Conservation (phyloP, 345 rosid genomes). For the Populus davidiana region DNA sequence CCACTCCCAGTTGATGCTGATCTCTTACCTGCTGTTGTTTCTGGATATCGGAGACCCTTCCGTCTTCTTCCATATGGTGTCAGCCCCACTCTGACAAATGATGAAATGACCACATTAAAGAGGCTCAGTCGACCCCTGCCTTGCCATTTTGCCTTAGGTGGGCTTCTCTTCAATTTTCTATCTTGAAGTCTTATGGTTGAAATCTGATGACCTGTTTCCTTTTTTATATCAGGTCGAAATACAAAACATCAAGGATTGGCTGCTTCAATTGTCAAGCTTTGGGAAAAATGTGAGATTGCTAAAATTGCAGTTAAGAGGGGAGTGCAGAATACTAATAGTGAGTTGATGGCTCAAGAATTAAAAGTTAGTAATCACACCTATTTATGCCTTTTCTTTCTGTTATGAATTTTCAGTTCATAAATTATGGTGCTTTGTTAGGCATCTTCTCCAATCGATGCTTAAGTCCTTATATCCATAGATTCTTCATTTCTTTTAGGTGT, state of each 20-base stretch:
- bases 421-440: not conserved
- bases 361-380: constrained; percentile 44
- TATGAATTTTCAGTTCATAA: not conserved
- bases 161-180: constrained; percentile 17
- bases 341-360: constrained; percentile 83
- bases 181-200: constrained; percentile 7
- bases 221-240: constrained; percentile 64
- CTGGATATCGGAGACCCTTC: constrained; percentile 80
- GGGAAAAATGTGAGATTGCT: constrained; percentile 96
- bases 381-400: not conserved
- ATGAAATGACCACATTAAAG: constrained; percentile 87
- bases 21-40: constrained; percentile 74
- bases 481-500: not conserved
- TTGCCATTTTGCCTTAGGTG: constrained; percentile 87
- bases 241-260: constrained; percentile 87
- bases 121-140: constrained; percentile 88
- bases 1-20: constrained; percentile 93
- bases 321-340: constrained; percentile 68
- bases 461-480: no score
- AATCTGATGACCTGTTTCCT: constrained; percentile 18
- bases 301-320: constrained; percentile 96
- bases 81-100: constrained; percentile 68
- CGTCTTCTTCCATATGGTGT: constrained; percentile 94
- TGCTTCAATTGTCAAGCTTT: constrained; percentile 71
- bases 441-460: not conserved